Conservation (phyloP, 352 stramenopile genomes). For the Pythium chondricola region DNA sequence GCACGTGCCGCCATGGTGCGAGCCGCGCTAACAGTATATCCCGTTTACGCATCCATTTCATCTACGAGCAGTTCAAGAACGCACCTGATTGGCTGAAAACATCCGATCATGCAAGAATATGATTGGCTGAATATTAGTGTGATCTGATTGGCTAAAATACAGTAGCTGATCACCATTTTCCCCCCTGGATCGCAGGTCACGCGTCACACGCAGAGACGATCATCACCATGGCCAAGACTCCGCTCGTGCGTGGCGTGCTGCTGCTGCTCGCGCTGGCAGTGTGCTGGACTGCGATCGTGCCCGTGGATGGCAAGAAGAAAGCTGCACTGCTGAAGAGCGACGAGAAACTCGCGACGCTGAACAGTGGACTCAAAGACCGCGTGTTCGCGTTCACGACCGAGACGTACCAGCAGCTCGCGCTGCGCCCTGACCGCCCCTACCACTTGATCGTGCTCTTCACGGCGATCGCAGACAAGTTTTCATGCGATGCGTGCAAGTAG, state of each 20-base stretch:
- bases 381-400: slow-evolving; percentile 54
- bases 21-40: not conserved
- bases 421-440: slow-evolving; percentile 70
- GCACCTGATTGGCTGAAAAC: not conserved
- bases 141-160: slow-evolving; percentile 18
- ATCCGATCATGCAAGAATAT: not conserved
- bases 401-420: slow-evolving; percentile 46
- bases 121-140: slow-evolving; percentile 1
- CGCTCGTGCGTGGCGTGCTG: slow-evolving; percentile 20
- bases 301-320: slow-evolving; percentile 37
- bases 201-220: slow-evolving; percentile 18
- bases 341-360: slow-evolving; percentile 63
- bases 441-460: slow-evolving; percentile 79
- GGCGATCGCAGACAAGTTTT: slow-evolving; percentile 63
- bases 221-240: slow-evolving; percentile 2
- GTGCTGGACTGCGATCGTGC: slow-evolving; percentile 17
- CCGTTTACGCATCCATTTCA: slow-evolving; percentile 22
- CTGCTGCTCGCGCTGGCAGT: slow-evolving; percentile 33
- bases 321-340: slow-evolving; percentile 28
- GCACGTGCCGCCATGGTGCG: not conserved
- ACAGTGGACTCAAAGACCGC: slow-evolving; percentile 40
- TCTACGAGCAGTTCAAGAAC: not conserved
- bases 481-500: slow-evolving; percentile 68
- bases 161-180: slow-evolving; percentile 9
- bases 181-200: slow-evolving; percentile 13